A percentile compares a stretch with the other conserved stretches of the same genome.
phyloP scores from a whole-genome alignment of 2,329 filamentous ascomycete species.

The Fonsecaea pedrosoi region DNA sequence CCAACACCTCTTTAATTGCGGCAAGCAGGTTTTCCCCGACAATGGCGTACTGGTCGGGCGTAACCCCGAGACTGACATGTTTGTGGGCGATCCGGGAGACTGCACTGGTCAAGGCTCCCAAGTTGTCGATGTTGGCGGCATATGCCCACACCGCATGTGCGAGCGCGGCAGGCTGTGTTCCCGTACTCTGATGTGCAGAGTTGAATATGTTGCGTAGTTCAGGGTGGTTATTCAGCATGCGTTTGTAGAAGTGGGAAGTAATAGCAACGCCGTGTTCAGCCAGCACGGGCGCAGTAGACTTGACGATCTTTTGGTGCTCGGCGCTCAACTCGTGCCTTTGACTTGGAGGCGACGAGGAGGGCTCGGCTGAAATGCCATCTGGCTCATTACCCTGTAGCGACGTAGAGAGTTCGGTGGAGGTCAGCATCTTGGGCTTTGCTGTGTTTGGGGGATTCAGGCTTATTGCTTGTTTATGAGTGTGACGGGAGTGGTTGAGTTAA shows the following conservation, averaged over 20 bases:
- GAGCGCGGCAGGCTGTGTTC: conserved; percentile 72
- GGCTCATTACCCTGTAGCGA: not conserved
- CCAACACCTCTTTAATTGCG: conserved; percentile 71
- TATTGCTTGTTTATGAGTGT: not conserved
- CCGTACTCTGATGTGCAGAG: conserved; percentile 69
- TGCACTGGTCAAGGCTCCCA: conserved; percentile 63
- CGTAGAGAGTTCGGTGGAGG: not conserved
- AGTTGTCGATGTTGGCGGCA: conserved; percentile 73
- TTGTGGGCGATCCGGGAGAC: conserved; percentile 77
- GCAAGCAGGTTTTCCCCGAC: conserved; percentile 73
- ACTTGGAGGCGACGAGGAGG: not conserved
- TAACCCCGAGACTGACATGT: conserved; percentile 73
- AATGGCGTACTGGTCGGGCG: conserved; percentile 72
- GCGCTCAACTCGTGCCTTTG: not conserved
- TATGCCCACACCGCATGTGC: conserved; percentile 73
- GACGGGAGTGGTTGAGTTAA: not conserved
- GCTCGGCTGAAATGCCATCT: not conserved
- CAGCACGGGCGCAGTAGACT: conserved; percentile 73
- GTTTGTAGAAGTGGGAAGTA: conserved; percentile 74
- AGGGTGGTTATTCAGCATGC: conserved; percentile 70
- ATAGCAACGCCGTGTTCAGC: conserved; percentile 71
- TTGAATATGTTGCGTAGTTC: conserved; percentile 76
- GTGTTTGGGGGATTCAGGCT: not conserved
- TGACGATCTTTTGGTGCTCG: conserved; percentile 69
- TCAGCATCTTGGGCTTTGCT: not conserved